Evolutionary conservation across 495 filamentous ascomycete species (phyloP), one percentile per base, ranked within the genome.

Genomic region (Annulohypoxylon stygium): DNA sequence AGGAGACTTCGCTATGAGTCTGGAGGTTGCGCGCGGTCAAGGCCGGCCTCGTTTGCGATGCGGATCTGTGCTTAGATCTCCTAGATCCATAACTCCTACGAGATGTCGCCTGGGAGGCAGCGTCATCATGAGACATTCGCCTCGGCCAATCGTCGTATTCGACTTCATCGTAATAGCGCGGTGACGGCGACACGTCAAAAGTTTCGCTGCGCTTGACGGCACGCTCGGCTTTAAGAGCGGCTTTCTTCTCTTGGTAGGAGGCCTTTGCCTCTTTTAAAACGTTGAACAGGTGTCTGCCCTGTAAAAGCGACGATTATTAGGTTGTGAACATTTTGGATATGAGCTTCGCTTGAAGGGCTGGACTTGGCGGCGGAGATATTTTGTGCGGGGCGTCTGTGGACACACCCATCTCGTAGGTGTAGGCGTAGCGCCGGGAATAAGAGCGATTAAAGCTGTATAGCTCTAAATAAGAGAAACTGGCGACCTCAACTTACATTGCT

Each of bases 201-300:
- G 84, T 86, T 63, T 83, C 77, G 50, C 79, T 77, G 14, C 84
- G 79, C 60, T 76, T 77, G 65, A 84, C 74, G 1, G 79, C 73
- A 55, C 91, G 90, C 70, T 90, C 86, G 11, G 91, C 89, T 76
- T 89, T 87, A 71, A 94, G 85, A 70, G 93, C 89, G 9, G 92
- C 90, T 77, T 95, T 96, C 75, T 90, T 89, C 75, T 97, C 93
- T 50, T 88, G 87, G 78, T 97, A 97, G 51, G 93, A 92, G 33
- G 90, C 89, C 78, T 92, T 93, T 65, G 94, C 94, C 66, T 97
- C 93, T 79, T 90, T 94, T 85, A 96, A 94, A 70, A 97, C 90
- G 71, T 88, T 88, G 74, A 97, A 87, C 33, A 97, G 83, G 69
- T 97, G 93, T 83, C 95, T 97, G 80, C 92, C 93, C 94, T 97